Conservation (phyloP, 768 basidiomycete species). For the Leucogyrophana mollusca region DNA sequence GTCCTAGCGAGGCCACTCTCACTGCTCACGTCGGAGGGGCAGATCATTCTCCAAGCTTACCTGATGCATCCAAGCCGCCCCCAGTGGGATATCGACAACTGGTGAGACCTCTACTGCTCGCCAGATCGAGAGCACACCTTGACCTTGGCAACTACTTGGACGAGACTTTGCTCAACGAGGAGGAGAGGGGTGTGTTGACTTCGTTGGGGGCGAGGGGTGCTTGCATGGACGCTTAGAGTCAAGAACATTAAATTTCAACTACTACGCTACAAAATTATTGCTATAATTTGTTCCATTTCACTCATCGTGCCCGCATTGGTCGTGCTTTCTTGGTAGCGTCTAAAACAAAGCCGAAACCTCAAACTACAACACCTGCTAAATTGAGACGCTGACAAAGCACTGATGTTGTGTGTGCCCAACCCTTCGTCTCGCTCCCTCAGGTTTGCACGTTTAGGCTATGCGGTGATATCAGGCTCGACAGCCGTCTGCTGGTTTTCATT, state of each 20-base stretch:
- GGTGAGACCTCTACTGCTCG: conserved; percentile 30
- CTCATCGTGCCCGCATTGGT: too few relatives aligned
- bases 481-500: conserved; percentile 17
- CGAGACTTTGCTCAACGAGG: conserved; percentile 5
- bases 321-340: not conserved
- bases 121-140: conserved; percentile 26
- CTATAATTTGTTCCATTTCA: too few relatives aligned
- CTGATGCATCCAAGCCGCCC: not conserved
- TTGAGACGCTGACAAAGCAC: conserved; percentile 21
- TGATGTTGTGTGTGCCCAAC: conserved; percentile 11
- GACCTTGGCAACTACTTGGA: conserved; percentile 22
- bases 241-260: not conserved
- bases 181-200: not conserved
- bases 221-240: not conserved
- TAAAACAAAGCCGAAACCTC: not conserved
- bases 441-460: conserved; percentile 33
- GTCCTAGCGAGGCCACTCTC: conserved; percentile 1
- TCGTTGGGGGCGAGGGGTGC: not conserved
- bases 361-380: conserved; percentile 20
- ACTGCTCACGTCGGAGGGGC: too few relatives aligned
- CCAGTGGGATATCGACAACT: conserved; percentile 24
- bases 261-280: too few relatives aligned
- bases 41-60: too few relatives aligned
- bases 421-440: conserved; percentile 17
- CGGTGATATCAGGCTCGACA: conserved; percentile 28